Percentiles rank a stretch among this genome's conserved stretches.
Evolutionary conservation across 805 yeast species (phyloP).

Genomic region (Saccharomycopsis microspora): DNA sequence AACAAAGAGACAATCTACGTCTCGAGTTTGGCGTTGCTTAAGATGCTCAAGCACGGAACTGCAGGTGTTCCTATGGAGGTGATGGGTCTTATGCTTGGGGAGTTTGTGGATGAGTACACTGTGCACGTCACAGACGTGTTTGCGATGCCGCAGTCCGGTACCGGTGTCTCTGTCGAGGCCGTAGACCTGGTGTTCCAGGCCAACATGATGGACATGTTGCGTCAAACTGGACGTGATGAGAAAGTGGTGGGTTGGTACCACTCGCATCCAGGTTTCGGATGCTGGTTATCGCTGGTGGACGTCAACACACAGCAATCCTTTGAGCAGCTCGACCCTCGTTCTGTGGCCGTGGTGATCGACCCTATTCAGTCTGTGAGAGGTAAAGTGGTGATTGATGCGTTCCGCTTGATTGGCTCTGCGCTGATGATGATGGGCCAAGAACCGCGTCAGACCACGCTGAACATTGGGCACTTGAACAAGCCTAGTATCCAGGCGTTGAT

Average conservation of each 20-base stretch:
- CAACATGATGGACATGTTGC: constrained; percentile 98
- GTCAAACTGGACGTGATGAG: constrained; percentile 98
- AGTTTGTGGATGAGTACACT: constrained; percentile 93
- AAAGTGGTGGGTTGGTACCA: constrained; percentile 99
- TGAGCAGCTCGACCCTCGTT: constrained; percentile 89
- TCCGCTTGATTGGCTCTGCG: constrained; percentile 82
- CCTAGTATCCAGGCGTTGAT: constrained; percentile 95
- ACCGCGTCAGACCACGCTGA: constrained; percentile 95
- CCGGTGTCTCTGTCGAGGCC: constrained; percentile 98
- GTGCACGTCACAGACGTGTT: constrained; percentile 96
- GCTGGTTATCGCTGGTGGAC: constrained; percentile 97
- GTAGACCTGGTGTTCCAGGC: constrained; percentile 99
- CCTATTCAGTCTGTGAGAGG: constrained; percentile 99
- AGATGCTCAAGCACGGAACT: constrained; percentile 96
- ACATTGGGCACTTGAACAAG: constrained; percentile 88
- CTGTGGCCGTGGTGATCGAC: constrained; percentile 97
- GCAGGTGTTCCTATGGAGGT: constrained; percentile 83
- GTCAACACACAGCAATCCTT: constrained; percentile 96
- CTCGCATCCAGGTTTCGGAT: constrained; percentile 98
- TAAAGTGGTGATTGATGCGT: constrained; percentile 97
- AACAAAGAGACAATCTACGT: constrained; percentile 94
- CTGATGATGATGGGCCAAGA: constrained; percentile 92
- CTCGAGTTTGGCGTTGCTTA: constrained; percentile 86
- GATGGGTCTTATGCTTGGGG: constrained; percentile 98
- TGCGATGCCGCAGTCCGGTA: constrained; percentile 99